Evolutionary conservation across 345 rosid species (phyloP), one percentile per base, ranked within the genome.

Genomic region (Raphanus raphanistrum): DNA sequence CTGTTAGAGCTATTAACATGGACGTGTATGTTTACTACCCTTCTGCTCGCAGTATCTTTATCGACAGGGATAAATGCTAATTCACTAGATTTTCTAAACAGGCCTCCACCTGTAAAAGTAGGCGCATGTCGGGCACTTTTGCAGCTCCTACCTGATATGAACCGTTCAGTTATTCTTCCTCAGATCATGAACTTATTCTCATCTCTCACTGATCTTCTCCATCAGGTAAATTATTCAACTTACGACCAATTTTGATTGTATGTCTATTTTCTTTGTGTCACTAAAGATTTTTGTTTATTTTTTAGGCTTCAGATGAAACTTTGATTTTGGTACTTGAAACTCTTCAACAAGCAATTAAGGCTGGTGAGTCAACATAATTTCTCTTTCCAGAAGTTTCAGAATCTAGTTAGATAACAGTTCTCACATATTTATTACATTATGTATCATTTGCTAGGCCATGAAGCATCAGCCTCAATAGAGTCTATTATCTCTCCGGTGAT

Each of bases 71-170:
- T 60, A 61, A 58, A 66, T 52, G 63, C 77, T 77, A 72, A 80
- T 71, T 70, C 60, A 64, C 63, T 67, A 70, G 28, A 54, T 57
- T 70, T 67, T 76, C 43, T 73, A 71, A 67, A 62, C 89, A 94
- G 97, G 76, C 90, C 97, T 58, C 90, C 94, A 67, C 87, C 94
- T 57, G 97, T 92, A 72, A 94, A 94, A 88, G 90, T 92, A 71
- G 97, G 98, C 68, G 98, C 97, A 60, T 94, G 98, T 79, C 87
- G 84, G 66, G 95, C 97, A 66, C 88, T 94, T 73, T 88, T 90
- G 32, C 91, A 84, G 84, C 94, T 94, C 78, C 86, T 94, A 52
- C 93, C 93, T 38, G 88, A 88, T 74, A 88, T 88, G 76, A 89
- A 88, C 62, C 84, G 80, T 69, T 84, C 80, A 62, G 75, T 77